Percentiles rank a stretch among this genome's conserved stretches.
These are phyloP conservation scores for Xylaria sp. DNA, from an alignment of 2,329 filamentous ascomycete genomes.

Conservation along the genomic window DNA sequence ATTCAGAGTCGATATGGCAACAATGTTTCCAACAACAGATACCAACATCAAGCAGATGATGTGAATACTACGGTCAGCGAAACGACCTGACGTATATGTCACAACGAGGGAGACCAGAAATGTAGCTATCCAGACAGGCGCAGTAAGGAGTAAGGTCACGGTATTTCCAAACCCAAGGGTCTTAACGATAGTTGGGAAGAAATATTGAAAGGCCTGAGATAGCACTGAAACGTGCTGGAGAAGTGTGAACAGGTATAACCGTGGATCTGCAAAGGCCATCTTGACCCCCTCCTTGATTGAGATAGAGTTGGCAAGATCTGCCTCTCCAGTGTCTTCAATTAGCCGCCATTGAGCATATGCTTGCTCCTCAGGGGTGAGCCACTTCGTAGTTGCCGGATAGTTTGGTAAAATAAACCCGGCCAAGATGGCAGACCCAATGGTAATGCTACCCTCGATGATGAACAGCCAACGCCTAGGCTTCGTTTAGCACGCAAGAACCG, in stretches of 20 bases:
- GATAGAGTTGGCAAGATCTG: slow-evolving; percentile 53
- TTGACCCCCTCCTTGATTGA: slow-evolving; percentile 58
- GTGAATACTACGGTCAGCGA: slow-evolving; percentile 65
- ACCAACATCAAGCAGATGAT: slow-evolving; percentile 64
- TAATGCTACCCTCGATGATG: slow-evolving; percentile 55
- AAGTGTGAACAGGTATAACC: slow-evolving; percentile 64
- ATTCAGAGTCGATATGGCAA: slow-evolving; percentile 62
- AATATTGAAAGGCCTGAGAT: slow-evolving; percentile 70
- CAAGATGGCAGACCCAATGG: slow-evolving; percentile 51
- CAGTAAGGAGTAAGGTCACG: slow-evolving; percentile 66
- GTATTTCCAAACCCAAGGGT: slow-evolving; percentile 67
- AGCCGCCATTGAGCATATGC: slow-evolving; percentile 64
- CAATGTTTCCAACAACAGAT: slow-evolving; percentile 64
- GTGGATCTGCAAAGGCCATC: slow-evolving; percentile 59
- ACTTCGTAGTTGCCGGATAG: slow-evolving; percentile 63
- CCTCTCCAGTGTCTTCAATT: slow-evolving; percentile 59
- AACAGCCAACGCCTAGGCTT: slow-evolving; percentile 50
- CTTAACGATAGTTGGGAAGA: slow-evolving; percentile 72
- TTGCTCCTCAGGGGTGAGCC: slow-evolving; percentile 63
- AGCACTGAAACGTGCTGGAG: slow-evolving; percentile 64
- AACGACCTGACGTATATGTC: slow-evolving; percentile 64
- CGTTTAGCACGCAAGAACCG: neutral
- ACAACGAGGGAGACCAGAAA: slow-evolving; percentile 64
- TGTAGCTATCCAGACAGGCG: slow-evolving; percentile 64
- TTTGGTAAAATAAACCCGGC: slow-evolving; percentile 58